A percentile compares a stretch with the other conserved stretches of the same genome.
Evolutionary conservation across 176 grass and related monocot genomes (phyloP).

Genomic region (Lolium multiflorum): DNA sequence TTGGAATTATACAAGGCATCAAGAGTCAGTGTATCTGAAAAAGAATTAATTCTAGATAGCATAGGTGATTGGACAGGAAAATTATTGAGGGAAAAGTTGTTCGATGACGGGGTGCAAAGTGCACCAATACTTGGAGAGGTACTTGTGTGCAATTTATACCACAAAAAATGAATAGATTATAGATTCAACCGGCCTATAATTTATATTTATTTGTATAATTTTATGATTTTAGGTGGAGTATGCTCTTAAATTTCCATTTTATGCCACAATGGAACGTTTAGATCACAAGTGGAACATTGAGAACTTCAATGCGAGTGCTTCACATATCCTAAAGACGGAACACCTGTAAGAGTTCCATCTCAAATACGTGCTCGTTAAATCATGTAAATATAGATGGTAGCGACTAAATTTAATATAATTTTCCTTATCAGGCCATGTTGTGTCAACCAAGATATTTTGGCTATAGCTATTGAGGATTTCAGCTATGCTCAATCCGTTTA

Average conservation of each 20-base stretch:
- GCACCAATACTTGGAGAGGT: conserved; percentile 41
- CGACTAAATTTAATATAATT: not conserved
- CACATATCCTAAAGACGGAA: not conserved
- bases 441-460: not conserved
- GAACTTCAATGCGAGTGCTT: not conserved
- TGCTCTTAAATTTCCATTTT: not conserved
- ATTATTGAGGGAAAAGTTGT: conserved; percentile 51
- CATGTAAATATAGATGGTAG: not conserved
- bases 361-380: not conserved
- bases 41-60: conserved; percentile 58
- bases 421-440: not conserved
- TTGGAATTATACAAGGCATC: conserved; percentile 76
- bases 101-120: not conserved
- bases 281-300: not conserved
- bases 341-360: not conserved
- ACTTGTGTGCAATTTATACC: not conserved
- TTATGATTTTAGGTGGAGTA: conserved; percentile 7
- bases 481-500: not conserved
- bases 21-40: conserved; percentile 54
- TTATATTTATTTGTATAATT: not conserved
- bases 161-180: not conserved
- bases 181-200: not conserved
- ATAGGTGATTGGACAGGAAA: conserved; percentile 55
- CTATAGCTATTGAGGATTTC: not conserved
- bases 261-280: not conserved